Conservation (phyloP, 2,329 filamentous ascomycete species). For the Penicillium nordicum region DNA sequence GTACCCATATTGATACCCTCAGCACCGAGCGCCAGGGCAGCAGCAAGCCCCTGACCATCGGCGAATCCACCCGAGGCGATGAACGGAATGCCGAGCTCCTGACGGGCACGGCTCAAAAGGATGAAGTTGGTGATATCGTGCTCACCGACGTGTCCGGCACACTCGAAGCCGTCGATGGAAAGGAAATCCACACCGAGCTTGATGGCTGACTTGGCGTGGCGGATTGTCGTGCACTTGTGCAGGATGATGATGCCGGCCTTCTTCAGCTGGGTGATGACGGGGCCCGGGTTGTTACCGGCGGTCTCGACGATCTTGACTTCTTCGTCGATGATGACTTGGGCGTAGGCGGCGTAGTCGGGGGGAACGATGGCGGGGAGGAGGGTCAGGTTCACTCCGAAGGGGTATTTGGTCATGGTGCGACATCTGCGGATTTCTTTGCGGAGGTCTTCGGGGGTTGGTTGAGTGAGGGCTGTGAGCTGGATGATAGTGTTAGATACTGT, state of each 20-base stretch:
- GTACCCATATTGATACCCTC: slow-evolving; percentile 99
- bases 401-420: slow-evolving; percentile 61
- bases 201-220: slow-evolving; percentile 84
- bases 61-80: slow-evolving; percentile 95
- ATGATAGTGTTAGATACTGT: not conserved
- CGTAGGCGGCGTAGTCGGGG: slow-evolving; percentile 88
- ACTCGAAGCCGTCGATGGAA: slow-evolving; percentile 96
- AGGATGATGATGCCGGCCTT: slow-evolving; percentile 72
- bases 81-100: slow-evolving; percentile 80
- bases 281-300: slow-evolving; percentile 83
- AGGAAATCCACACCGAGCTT: slow-evolving; percentile 96
- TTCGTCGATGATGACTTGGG: slow-evolving; percentile 89
- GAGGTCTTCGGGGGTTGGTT: slow-evolving; percentile 85
- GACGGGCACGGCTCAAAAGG: slow-evolving; percentile 77
- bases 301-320: slow-evolving; percentile 90
- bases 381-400: slow-evolving; percentile 91
- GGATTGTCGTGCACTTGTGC: slow-evolving; percentile 97
- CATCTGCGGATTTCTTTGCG: slow-evolving; percentile 90
- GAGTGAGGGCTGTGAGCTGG: slow-evolving; percentile 65
- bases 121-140: slow-evolving; percentile 54
- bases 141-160: slow-evolving; percentile 66
- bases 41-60: slow-evolving; percentile 88
- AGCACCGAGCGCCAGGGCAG: slow-evolving; percentile 82
- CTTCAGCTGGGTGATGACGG: slow-evolving; percentile 87
- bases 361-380: slow-evolving; percentile 85